Base-by-base conservation (phyloP, 352 stramenopile genomes). In the Phytopythium vexans region DNA sequence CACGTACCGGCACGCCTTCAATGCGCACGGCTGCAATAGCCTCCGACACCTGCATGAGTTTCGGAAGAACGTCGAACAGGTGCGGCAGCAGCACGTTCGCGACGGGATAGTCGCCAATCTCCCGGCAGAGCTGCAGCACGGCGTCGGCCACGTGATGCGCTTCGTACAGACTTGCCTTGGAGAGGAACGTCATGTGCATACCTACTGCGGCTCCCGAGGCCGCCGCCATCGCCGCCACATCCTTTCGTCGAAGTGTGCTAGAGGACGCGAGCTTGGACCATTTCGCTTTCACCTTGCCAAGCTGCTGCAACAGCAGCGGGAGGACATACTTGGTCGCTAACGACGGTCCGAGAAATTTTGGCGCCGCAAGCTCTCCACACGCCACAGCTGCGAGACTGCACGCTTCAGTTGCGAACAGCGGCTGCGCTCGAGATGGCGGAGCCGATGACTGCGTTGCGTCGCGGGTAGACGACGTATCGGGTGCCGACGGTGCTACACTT, bases 1-100 rank as follows among this genome's bases (percentile, higher is more conserved):
- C 7, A 74, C 77, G 42, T 68, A 91, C 77, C 57, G 82, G 82
- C 31, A 89, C 73, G 8, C 82, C 82, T 49, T 89, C 82, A 44
- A 89, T 72, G 10, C 72, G 66, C 3, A 78, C 66, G 0, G 78
- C 76, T 8, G 77, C 82, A 14, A 89, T 82, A n/a, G 70, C 70
- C 62, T 92, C 82, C 0, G 78, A 70, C 6, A 89, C 57, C 16
- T 60, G 48, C 1, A 92, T 53, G 9, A 92, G 66, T 8, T 58
- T 57, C 5, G 82, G 77, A 21, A 92, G 58, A 1, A 86, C 65
- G 4, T 87, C 77, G 35, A 92, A 72, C 7, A 92, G 59, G 6
- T 74, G 68, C 8, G 82, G 75, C 11, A 92, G 58, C 27, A 92
- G 54, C 33, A 69, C 68, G 9, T 60, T 67, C 4, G 56, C 63